These are phyloP conservation scores for Lachancea nothofagi DNA, from an alignment of 805 yeast species.

Conservation along the genomic window DNA sequence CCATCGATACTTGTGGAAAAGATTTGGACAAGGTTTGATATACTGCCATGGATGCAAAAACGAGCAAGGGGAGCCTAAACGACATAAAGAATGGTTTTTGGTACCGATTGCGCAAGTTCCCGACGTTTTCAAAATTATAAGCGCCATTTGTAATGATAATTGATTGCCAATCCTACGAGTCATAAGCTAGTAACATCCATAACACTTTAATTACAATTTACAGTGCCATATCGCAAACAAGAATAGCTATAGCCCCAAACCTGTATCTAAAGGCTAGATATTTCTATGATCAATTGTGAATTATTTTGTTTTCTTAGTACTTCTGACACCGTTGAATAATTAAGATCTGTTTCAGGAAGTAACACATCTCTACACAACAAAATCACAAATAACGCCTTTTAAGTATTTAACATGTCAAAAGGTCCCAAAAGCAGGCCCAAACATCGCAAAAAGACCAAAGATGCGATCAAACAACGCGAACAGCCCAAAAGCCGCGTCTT, in stretches of 20 bases:
- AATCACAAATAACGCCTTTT: background rate
- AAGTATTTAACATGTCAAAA: constrained; percentile 1
- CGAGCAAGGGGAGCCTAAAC: constrained; percentile 14
- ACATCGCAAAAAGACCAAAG: background rate
- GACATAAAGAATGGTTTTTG: constrained; percentile 28
- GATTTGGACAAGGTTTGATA: constrained; percentile 27
- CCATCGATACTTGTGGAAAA: constrained; percentile 27
- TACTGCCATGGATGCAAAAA: constrained; percentile 28
- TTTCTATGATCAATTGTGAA: too few species aligned
- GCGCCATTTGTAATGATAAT: constrained; percentile 14
- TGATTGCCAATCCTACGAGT: too few species aligned
- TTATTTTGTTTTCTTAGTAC: too few species aligned
- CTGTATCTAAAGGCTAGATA: too few species aligned
- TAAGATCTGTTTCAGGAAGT: too few species aligned
- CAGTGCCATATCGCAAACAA: too few species aligned
- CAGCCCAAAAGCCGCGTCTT: constrained; percentile 1
- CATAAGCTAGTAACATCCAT: too few species aligned
- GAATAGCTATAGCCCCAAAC: too few species aligned
- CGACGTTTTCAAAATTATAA: constrained; percentile 16
- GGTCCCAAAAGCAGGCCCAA: background rate
- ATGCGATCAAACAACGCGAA: background rate
- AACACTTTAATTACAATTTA: too few species aligned
- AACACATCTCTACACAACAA: background rate
- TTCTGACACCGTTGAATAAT: too few species aligned
- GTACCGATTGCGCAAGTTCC: constrained; percentile 25